Evolutionary conservation across 352 stramenopile genomes (phyloP).

Genomic region (Achlya hypogyna): DNA sequence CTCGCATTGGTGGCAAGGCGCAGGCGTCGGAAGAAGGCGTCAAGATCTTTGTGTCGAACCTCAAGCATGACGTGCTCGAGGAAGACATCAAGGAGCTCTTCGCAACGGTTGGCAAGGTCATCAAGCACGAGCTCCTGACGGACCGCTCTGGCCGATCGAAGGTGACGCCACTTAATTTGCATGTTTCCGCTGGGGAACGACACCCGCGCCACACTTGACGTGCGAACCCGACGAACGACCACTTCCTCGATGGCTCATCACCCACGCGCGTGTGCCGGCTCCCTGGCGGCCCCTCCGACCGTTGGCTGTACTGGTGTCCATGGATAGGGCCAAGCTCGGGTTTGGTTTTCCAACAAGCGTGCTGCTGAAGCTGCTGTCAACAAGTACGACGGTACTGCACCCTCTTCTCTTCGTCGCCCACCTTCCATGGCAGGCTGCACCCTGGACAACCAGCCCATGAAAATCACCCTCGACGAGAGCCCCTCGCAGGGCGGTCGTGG

Average conservation of each 20-base stretch:
- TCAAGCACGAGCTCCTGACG: slow-evolving; percentile 74
- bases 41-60: slow-evolving; percentile 77
- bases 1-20: slow-evolving; percentile 42
- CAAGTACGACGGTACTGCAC: slow-evolving; percentile 57
- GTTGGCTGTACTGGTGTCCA: slow-evolving; percentile 3
- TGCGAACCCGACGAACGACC: not conserved
- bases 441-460: slow-evolving; percentile 63
- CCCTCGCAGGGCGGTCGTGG: not conserved
- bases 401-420: not conserved
- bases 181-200: not conserved
- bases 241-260: not conserved
- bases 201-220: not conserved
- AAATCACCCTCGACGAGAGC: slow-evolving; percentile 48
- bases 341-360: slow-evolving; percentile 58
- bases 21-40: slow-evolving; percentile 31
- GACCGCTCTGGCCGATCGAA: slow-evolving; percentile 75
- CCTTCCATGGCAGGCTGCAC: slow-evolving; percentile 37
- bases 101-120: slow-evolving; percentile 60
- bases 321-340: slow-evolving; percentile 46
- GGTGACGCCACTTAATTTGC: slow-evolving; percentile 11
- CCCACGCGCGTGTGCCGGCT: not conserved
- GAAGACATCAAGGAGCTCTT: slow-evolving; percentile 77
- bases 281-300: not conserved
- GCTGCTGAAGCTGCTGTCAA: slow-evolving; percentile 76
- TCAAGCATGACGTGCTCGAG: slow-evolving; percentile 77